phyloP scores from a whole-genome alignment of 805 yeast species.

The Scheffersomyces ergatensis region DNA sequence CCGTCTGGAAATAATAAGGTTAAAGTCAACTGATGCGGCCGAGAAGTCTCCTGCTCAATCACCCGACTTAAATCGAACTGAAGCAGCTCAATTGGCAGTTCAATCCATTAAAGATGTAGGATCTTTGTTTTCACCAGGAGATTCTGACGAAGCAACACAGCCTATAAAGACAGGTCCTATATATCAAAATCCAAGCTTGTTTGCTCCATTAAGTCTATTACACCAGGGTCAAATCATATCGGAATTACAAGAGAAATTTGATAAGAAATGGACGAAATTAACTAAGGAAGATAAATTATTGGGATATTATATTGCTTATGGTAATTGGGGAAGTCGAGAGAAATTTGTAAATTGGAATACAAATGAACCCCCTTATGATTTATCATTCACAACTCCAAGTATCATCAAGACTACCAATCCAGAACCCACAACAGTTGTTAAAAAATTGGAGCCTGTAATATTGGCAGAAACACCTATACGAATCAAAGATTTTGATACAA shows the following conservation, averaged over 20 bases:
- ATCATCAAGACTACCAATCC: constrained; percentile 26
- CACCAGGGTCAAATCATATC: constrained; percentile 58
- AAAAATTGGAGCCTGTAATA: constrained; percentile 37
- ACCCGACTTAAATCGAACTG: constrained; percentile 17
- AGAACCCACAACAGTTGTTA: constrained; percentile 17
- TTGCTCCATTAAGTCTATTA: constrained; percentile 34
- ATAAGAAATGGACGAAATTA: constrained; percentile 55
- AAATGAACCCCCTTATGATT: constrained; percentile 51
- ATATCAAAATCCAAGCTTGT: constrained; percentile 33
- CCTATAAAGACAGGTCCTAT: constrained; percentile 47
- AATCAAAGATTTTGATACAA: constrained; percentile 43
- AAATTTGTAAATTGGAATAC: constrained; percentile 48
- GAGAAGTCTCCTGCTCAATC: background rate
- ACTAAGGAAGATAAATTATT: constrained; percentile 50
- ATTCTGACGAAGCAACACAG: constrained; percentile 37
- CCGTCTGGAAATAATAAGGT: too few species aligned
- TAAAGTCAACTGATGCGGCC: too few species aligned
- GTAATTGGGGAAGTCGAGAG: constrained; percentile 69
- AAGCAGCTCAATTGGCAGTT: constrained; percentile 38
- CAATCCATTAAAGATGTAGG: constrained; percentile 41
- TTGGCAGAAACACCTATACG: constrained; percentile 45
- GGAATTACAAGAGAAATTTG: constrained; percentile 49
- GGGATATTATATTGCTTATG: constrained; percentile 62
- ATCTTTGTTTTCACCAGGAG: constrained; percentile 25
- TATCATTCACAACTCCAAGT: constrained; percentile 52